Evolutionary conservation across 2,329 filamentous ascomycete genomes (phyloP), one percentile per base, ranked within the genome.

Genomic region (Penicillium nordicum): DNA sequence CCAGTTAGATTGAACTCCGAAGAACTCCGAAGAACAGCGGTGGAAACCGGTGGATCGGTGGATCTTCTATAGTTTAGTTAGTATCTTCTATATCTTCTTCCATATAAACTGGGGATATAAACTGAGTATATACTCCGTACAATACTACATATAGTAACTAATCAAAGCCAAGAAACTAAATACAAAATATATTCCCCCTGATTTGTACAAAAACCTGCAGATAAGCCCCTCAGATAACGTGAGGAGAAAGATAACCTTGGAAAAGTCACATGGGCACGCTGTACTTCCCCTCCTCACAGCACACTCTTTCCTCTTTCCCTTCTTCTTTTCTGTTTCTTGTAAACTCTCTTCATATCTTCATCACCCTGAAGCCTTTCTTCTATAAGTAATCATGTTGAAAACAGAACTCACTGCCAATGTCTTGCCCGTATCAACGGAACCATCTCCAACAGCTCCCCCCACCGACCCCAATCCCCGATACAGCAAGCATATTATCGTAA

Each of bases 401-500:
- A 59, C 63, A 47, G 64, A 69, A 10, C 21, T 59, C 5, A 55
- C 57, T 29, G 30, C 57, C 36, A 59, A 55, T 27, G 58, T 62
- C 12, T n/a, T 44, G 18, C 40, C 52, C 23, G 46, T 44, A n/a
- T 32, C 40, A 10, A n/a, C 25, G 21, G 27, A 55, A 49, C 62
- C 68, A 21, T 62, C 57, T 16, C 51, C 62, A 5, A 55, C 61
- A 11, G 47, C 62, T 27, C 61, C 69, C 21, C 62, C 69, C 18
- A 60, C 56, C 8, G 61, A 63, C 9, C 53, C 67, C 3, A 61
- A 55, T 30, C 62, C 66, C 6, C 61, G 59, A 27, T 70, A 69
- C 55, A 73, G 71, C 59, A 72, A 66, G 48, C 71, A 72, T 50
- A 72, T 73, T 25, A 68, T 72, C 43, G 71, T 73, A 68, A 48